Base-by-base conservation (phyloP, 257 asterid genomes). In the Plantago elongata region DNA sequence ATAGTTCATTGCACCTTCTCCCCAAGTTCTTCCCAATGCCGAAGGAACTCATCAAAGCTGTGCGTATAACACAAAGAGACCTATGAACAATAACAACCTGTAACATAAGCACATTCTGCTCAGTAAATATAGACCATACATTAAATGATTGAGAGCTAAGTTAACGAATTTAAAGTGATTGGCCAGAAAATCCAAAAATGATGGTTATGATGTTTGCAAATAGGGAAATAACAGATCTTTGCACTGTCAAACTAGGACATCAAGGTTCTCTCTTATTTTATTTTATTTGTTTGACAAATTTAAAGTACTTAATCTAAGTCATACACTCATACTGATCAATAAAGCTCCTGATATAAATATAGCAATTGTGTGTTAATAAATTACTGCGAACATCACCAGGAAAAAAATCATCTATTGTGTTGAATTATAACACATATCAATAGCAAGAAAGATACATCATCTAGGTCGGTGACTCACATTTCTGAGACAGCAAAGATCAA, bases 71-170 rank as follows among this genome's bases (percentile, higher is more conserved):
- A 67, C 76, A 87, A 69, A 89, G 83, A 71, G 97, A 81, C 69
- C 86, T 72, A 59, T 77, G 84, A 62, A 84, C 76, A 71, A 89
- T 72, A 64, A 60, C 79, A 69, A 72, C 88, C 99, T 92, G 95
- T 75, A 76, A 59, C 69, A 68, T 62, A 51, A 58, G 17, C 65
- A 59, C 45, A 42, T 51, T 59, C n/a, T 65, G 34, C 54, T 79
- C 68, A 71, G 60, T 11, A 65, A 64, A 62, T 34, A 11, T 50
- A 58, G 56, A 13, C 59, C 54, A 17, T 29, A 65, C 45, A 59
- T 38, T 29, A n/a, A 57, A 40, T 51, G 8, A 48, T 63, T 3
- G 18, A 15, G 61, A 54, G 55, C 67, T 13, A 27, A 9, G 45
- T 22, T 13, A 16, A 43, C 5, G n/a, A 45, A 13, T 64, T 18